phyloP scores from a whole-genome alignment of 2,329 filamentous ascomycete genomes.

The Colletotrichum higginsianum region DNA sequence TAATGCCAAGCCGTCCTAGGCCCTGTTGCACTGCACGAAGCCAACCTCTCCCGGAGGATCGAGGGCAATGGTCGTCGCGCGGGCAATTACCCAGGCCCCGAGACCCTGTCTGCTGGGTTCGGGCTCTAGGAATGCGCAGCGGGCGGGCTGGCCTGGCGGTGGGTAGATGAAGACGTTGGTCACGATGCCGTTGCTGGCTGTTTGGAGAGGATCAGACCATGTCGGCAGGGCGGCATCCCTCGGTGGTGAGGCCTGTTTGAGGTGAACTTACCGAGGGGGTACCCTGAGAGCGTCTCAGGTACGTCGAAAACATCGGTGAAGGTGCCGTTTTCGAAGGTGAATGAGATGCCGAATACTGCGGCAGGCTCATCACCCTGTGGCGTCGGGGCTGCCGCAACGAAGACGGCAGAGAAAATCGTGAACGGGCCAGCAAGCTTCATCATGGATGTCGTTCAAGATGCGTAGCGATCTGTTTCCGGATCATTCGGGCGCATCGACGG shows the following conservation, averaged over 20 bases:
- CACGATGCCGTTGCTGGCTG: constrained; percentile 32
- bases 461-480: too few relatives aligned
- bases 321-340: constrained; percentile 19
- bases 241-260: constrained; percentile 25
- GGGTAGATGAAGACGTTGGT: constrained; percentile 30
- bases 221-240: constrained; percentile 13
- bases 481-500: neutral
- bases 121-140: constrained; percentile 30
- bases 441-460: neutral
- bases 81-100: constrained; percentile 5
- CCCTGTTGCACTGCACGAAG: constrained; percentile 24
- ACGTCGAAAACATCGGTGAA: constrained; percentile 27
- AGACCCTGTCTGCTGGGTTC: constrained; percentile 27
- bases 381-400: neutral
- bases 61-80: constrained; percentile 9
- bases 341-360: constrained; percentile 16
- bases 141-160: neutral
- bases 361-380: constrained; percentile 13
- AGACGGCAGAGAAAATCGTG: neutral
- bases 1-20: constrained; percentile 21
- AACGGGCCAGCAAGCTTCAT: constrained; percentile 8
- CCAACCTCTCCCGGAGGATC: constrained; percentile 23
- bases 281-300: constrained; percentile 39
- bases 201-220: constrained; percentile 1
- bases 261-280: constrained; percentile 15